Conservation (phyloP, 768 basidiomycete species). For the Suillus subluteus region DNA sequence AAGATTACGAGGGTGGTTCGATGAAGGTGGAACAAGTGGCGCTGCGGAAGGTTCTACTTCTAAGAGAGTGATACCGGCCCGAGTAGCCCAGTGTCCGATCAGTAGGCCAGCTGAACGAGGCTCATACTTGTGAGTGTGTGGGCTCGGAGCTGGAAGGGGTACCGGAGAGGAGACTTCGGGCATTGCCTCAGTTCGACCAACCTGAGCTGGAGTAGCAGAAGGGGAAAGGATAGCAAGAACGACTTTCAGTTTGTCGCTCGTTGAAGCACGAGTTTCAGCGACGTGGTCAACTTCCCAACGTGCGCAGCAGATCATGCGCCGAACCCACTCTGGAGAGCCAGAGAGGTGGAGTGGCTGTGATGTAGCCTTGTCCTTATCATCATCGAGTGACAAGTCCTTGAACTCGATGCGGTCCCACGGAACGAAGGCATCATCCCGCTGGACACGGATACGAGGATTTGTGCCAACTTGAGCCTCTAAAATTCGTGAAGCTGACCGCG, state of each 20-base stretch:
- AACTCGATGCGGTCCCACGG: constrained; percentile 77
- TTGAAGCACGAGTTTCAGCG: constrained; percentile 31
- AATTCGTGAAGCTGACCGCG: constrained; percentile 85
- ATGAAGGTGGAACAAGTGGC: constrained; percentile 18
- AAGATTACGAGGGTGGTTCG: constrained; percentile 23
- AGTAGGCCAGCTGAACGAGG: constrained; percentile 65
- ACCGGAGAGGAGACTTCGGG: constrained; percentile 52
- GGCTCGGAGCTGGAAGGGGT: constrained; percentile 64
- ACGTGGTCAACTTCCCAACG: constrained; percentile 72
- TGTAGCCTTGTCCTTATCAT: constrained; percentile 29
- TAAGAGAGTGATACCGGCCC: constrained; percentile 60
- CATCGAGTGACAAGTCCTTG: constrained; percentile 36
- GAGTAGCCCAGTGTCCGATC: constrained; percentile 68
- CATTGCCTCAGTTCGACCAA: constrained; percentile 29
- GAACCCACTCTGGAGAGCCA: constrained; percentile 80
- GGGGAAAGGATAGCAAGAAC: constrained; percentile 61
- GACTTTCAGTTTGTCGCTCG: constrained; percentile 46
- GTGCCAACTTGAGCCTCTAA: constrained; percentile 86
- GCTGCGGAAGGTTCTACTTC: constrained; percentile 46
- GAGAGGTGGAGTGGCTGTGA: constrained; percentile 29
- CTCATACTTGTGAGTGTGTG: constrained; percentile 61
- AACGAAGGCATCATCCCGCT: constrained; percentile 81
- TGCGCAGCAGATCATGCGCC: constrained; percentile 82
- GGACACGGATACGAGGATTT: constrained; percentile 80
- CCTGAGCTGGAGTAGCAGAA: constrained; percentile 25